Evolutionary conservation across 2,329 filamentous ascomycete species (phyloP).

Genomic region (Pseudogymnoascus sp.): DNA sequence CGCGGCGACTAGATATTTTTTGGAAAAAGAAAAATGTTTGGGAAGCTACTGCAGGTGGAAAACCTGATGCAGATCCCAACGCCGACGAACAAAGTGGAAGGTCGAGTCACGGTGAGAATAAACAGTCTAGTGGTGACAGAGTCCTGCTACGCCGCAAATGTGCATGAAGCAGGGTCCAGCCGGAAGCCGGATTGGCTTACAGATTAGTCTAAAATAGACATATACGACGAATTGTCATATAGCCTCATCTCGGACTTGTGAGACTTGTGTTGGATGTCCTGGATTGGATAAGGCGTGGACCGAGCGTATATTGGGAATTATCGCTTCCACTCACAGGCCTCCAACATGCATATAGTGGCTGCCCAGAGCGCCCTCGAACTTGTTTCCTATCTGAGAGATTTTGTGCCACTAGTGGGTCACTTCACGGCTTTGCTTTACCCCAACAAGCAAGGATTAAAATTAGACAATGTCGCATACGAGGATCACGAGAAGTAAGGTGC

Average conservation of each 20-base stretch:
- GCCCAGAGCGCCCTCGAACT: neutral
- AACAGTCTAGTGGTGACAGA: constrained; percentile 6
- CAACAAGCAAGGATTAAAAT: too few relatives aligned
- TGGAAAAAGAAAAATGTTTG: too few relatives aligned
- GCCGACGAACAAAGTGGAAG: too few relatives aligned
- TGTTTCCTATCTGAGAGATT: too few relatives aligned
- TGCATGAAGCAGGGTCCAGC: neutral
- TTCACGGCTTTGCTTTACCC: too few relatives aligned
- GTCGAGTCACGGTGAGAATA: constrained; percentile 7
- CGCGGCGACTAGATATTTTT: too few relatives aligned
- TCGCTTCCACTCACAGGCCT: neutral
- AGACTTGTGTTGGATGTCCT: neutral
- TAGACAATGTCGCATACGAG: too few relatives aligned
- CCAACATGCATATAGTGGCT: neutral
- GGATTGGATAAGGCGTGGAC: constrained; percentile 3
- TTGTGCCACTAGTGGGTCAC: too few relatives aligned
- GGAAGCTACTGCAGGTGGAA: too few relatives aligned
- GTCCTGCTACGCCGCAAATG: constrained; percentile 4
- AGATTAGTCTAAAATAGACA: neutral
- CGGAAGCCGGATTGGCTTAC: neutral
- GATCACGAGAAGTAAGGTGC: too few relatives aligned
- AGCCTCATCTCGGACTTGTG: neutral
- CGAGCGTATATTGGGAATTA: neutral
- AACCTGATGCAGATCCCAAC: too few relatives aligned
- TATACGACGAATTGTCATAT: neutral